These are phyloP conservation scores for Zymoseptoria ardabiliae DNA, from an alignment of 2,329 filamentous ascomycete genomes.

Conservation along the genomic window DNA sequence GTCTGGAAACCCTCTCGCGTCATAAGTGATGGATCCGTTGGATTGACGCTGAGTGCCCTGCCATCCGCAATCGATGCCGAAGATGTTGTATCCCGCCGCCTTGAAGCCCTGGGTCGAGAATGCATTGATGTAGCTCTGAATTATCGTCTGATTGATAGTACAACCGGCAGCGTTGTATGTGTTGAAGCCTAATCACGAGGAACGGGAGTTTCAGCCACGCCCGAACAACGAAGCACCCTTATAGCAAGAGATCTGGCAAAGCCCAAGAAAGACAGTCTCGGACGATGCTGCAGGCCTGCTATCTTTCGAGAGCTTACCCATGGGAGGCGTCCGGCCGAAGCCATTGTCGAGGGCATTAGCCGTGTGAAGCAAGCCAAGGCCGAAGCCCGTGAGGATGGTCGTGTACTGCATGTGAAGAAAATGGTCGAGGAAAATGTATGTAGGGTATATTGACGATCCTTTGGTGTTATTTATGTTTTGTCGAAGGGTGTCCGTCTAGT, in stretches of 20 bases:
- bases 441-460: background rate
- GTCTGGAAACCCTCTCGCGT: constrained; percentile 44
- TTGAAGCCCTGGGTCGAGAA: constrained; percentile 13
- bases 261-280: background rate
- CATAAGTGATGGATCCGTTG: constrained; percentile 45
- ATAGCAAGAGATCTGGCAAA: background rate
- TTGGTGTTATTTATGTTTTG: background rate
- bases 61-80: constrained; percentile 57
- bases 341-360: constrained; percentile 20
- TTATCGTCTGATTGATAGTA: constrained; percentile 16
- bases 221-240: constrained; percentile 12
- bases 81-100: constrained; percentile 45
- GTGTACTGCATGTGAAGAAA: background rate
- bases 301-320: background rate
- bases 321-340: constrained; percentile 20
- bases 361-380: background rate
- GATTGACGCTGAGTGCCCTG: constrained; percentile 31
- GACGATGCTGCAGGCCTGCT: background rate
- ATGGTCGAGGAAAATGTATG: background rate
- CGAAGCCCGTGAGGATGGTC: background rate
- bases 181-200: constrained; percentile 12
- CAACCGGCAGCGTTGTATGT: constrained; percentile 23
- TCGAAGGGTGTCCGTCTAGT: background rate
- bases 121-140: constrained; percentile 15
- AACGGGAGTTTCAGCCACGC: too few relatives aligned